These are phyloP conservation scores for Podospora comata DNA, from an alignment of 495 filamentous ascomycete species.

Conservation along the genomic window DNA sequence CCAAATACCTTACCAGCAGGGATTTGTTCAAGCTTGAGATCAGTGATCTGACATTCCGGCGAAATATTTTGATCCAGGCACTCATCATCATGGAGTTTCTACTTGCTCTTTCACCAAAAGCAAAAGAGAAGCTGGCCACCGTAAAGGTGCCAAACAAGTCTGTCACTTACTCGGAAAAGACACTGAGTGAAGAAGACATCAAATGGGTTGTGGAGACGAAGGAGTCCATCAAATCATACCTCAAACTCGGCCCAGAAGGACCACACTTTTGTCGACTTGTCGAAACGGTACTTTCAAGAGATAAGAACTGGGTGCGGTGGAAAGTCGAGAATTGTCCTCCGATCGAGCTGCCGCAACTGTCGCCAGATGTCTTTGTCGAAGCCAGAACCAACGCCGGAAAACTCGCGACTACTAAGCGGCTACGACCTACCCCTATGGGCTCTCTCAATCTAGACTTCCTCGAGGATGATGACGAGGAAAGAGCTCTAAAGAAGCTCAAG, in stretches of 20 bases:
- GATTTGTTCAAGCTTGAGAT: conserved; percentile 96
- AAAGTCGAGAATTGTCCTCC: conserved; percentile 88
- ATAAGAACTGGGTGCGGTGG: conserved; percentile 98
- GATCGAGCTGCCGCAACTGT: conserved; percentile 71
- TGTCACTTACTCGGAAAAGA: conserved; percentile 73
- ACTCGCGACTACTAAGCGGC: conserved; percentile 61
- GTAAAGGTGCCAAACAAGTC: conserved; percentile 71
- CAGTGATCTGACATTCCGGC: conserved; percentile 86
- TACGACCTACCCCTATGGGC: conserved; percentile 64
- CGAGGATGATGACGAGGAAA: conserved; percentile 52
- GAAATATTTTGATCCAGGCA: conserved; percentile 91
- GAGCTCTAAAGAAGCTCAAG: conserved; percentile 50
- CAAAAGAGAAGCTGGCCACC: conserved; percentile 71
- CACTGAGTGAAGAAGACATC: conserved; percentile 75
- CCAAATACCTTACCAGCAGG: conserved; percentile 91
- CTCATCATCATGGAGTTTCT: conserved; percentile 93
- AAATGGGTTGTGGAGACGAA: conserved; percentile 78
- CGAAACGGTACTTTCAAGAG: conserved; percentile 86
- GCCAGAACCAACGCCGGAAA: conserved; percentile 63
- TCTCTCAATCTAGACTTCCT: conserved; percentile 75
- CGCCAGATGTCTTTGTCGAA: conserved; percentile 59
- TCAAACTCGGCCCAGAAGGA: conserved; percentile 70
- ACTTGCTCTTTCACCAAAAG: conserved; percentile 76
- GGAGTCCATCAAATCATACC: conserved; percentile 68
- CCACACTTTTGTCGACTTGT: conserved; percentile 95